A percentile compares a stretch with the other conserved stretches of the same genome.
Conservation (phyloP, 805 yeast genomes). For the Wickerhamomyces sydowiorum region DNA sequence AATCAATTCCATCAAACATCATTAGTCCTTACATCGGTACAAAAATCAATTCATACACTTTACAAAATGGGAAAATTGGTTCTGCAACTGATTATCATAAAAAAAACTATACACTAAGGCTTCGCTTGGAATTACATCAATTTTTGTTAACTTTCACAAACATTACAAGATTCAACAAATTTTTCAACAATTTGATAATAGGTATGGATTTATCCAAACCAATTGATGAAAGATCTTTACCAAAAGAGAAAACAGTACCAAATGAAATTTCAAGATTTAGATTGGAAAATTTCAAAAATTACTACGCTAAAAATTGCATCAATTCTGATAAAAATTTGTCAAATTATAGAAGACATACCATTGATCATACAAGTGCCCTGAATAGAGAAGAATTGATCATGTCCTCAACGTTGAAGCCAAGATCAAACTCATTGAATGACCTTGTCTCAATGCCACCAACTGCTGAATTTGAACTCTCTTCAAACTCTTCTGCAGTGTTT, state of each 20-base stretch:
- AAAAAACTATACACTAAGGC: slow-evolving; percentile 2
- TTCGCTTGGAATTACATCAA: slow-evolving; percentile 10
- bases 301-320: not conserved
- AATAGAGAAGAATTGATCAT: not conserved
- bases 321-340: not conserved
- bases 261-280: slow-evolving; percentile 5
- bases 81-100: slow-evolving; percentile 4
- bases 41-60: slow-evolving; percentile 3
- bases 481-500: not conserved
- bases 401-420: not conserved
- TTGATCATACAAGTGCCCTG: not conserved
- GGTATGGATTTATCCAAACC: slow-evolving; percentile 5
- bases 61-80: slow-evolving; percentile 7
- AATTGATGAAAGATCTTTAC: slow-evolving; percentile 2
- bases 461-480: not conserved
- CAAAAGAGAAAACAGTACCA: slow-evolving; percentile 1
- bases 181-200: slow-evolving; percentile 3
- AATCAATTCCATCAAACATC: not conserved
- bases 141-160: slow-evolving; percentile 2
- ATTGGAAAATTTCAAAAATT: slow-evolving; percentile 3
- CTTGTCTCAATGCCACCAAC: not conserved
- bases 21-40: slow-evolving; percentile 5
- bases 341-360: slow-evolving; percentile 4
- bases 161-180: not conserved
- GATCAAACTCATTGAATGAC: not conserved